Evolutionary conservation across 1,284 basidiomycete species (phyloP), one percentile per base, ranked within the genome.

Genomic region (Marasmius oreades): DNA sequence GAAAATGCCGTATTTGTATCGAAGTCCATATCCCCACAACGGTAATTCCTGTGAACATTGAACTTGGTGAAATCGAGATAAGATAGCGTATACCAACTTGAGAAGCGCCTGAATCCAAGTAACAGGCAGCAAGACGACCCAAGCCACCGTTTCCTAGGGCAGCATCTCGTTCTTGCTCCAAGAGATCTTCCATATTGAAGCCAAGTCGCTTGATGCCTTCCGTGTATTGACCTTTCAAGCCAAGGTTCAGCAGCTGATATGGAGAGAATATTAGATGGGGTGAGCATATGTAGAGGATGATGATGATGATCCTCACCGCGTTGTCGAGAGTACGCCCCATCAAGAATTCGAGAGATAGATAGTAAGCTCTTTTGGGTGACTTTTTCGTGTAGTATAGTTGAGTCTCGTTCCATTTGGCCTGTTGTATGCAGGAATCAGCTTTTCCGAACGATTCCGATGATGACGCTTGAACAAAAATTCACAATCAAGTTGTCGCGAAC

Each of bases 1-100:
- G 82, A 97, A 97, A 73, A 97, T 95, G 64, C 93, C 93, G 64
- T 94, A 95, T 68, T 91, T 87, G 79, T 94, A 92, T 53, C 92
- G 77, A 55, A 95, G 73, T 54, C 92, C 92, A 65, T 95, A 95
- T 44, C 93, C 93, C 92, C 93, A 95, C 34, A 93, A 82, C 0
- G 77, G 77, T 10, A 79, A 68, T 65, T 79, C 77, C 71, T 74
- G 56, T 39, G 37, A 50, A 51, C 26, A 20, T 46, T 31, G 52
- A 37, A 28, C 42, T 31, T 52, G 14, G n/a, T 18, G 23, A 52
- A 51, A 24, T 26, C 24, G 16, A 34, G 43, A 24, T 24, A 50
- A 31, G 22, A 43, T 26, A 51, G 28, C 16, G 1, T 42, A 54
- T 52, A 56, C 61, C 76, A 64, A 91, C 89, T 66, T 92, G 86